Base-by-base conservation (phyloP, 306 rosid species). In the Fragaria iinumae region DNA sequence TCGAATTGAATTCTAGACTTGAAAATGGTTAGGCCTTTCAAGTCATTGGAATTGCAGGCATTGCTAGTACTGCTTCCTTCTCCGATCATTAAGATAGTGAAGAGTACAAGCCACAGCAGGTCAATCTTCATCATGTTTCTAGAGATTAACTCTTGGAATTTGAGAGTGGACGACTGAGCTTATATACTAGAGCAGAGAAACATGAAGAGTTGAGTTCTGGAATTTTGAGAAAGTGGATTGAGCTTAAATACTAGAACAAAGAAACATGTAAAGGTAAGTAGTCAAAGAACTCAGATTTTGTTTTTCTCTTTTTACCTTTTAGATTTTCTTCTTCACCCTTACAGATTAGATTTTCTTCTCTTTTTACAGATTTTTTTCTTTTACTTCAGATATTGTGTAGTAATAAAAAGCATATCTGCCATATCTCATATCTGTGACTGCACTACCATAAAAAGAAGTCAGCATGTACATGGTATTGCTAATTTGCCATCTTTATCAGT, bases 21-120 rank as follows among this genome's bases (percentile, higher is more conserved):
- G 90, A 92, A 92, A 68, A 84, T 76, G 29, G 77, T 77, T 71
- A 92, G 85, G 50, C 84, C 93, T 76, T 84, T 76, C 79, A 86
- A 80, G 84, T 92, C 97, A 71, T 8, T 23, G 27, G 84, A 71
- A 73, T 67, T 82, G 74, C 96, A 92, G 1, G 59, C 88, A 74
- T 63, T 88, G 14, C 20, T 72, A 4, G 29, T 25, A 44, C 67
- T 0, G 2, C 43, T 71, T 36, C 29, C 79, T 68, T 80, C 73
- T 63, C 71, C 85, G 21, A 81, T 41, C 2, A 8, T 48, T 18
- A 79, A 41, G 73, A 87, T 34, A 43, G 79, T 73, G 60, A 89
- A 2, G 18, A 41, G 73, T 69, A 83, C 21, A 77, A 84, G 23
- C 36, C 82, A 79, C 11, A 84, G 68, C 23, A 80, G 64, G 62